Evolutionary conservation across 2,329 filamentous ascomycete species (phyloP).

Genomic region (Alternaria ethzedia): DNA sequence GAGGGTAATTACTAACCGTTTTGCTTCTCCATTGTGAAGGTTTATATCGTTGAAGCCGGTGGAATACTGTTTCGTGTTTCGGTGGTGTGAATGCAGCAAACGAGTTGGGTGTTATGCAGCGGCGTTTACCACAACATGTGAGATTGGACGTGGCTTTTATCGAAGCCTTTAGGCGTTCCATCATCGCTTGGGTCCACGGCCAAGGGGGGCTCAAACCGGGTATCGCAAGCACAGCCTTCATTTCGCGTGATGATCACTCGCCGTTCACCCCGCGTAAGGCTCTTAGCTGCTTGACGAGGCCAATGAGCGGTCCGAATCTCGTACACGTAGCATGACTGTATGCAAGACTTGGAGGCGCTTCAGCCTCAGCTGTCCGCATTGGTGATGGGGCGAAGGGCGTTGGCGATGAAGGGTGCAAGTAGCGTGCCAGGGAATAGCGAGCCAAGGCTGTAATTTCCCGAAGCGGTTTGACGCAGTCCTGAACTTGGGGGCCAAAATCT

Average conservation of each 20-base stretch:
- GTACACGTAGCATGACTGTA: conserved; percentile 4
- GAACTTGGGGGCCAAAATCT: conserved; percentile 18
- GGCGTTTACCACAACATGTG: not conserved
- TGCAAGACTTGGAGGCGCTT: conserved; percentile 3
- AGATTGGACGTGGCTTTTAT: conserved; percentile 9
- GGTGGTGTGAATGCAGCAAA: not conserved
- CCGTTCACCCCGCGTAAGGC: conserved; percentile 2
- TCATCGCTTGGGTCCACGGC: conserved; percentile 9
- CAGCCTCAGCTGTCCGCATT: conserved; percentile 19
- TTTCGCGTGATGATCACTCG: conserved; percentile 17
- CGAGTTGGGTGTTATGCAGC: not conserved
- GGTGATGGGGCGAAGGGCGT: not conserved
- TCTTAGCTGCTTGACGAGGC: conserved; percentile 3
- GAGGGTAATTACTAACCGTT: conserved; percentile 33
- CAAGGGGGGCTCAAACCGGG: conserved; percentile 16
- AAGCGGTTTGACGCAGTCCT: not conserved
- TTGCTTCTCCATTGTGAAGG: conserved; percentile 44
- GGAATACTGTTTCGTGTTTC: not conserved
- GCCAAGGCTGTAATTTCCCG: conserved; percentile 24
- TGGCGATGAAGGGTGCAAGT: conserved; percentile 7
- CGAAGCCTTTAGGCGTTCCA: conserved; percentile 23
- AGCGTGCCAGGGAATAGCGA: conserved; percentile 33
- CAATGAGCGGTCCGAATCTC: conserved; percentile 10
- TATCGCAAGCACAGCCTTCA: conserved; percentile 27
- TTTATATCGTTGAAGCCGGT: not conserved